phyloP scores from a whole-genome alignment of 257 asterid species.

The Gentiana macrophylla region DNA sequence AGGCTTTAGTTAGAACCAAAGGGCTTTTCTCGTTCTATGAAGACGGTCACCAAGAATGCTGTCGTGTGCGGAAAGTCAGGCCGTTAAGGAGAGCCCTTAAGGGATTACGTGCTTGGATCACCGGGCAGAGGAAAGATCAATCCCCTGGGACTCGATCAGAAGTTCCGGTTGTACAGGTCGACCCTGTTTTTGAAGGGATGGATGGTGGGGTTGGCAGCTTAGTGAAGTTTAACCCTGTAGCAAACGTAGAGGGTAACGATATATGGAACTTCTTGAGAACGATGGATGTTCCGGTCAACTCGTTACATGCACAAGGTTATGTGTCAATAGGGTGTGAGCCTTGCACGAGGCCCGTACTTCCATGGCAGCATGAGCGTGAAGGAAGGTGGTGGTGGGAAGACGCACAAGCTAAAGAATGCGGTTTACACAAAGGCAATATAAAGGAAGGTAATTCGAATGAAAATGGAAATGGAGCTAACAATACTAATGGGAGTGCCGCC shows the following conservation, averaged over 20 bases:
- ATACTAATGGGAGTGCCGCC: constrained; percentile 22
- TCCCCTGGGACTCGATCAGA: constrained; percentile 93
- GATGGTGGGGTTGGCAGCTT: constrained; percentile 76
- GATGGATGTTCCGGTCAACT: constrained; percentile 70
- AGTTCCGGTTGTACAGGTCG: constrained; percentile 68
- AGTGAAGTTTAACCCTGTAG: constrained; percentile 88
- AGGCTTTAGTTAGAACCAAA: constrained; percentile 65
- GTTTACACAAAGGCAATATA: constrained; percentile 76
- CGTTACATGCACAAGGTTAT: constrained; percentile 63
- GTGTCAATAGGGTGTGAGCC: constrained; percentile 87
- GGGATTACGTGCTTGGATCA: constrained; percentile 83
- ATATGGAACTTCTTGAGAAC: constrained; percentile 67
- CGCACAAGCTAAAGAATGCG: constrained; percentile 90
- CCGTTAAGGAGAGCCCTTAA: constrained; percentile 72
- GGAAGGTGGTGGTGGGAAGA: constrained; percentile 99
- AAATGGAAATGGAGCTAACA: constrained; percentile 22
- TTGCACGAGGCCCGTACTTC: constrained; percentile 74
- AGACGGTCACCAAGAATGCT: constrained; percentile 93
- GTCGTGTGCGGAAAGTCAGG: constrained; percentile 78
- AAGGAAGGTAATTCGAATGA: constrained; percentile 47
- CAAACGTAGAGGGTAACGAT: constrained; percentile 53
- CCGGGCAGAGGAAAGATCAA: constrained; percentile 86
- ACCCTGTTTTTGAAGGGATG: constrained; percentile 74
- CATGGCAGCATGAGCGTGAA: constrained; percentile 89
- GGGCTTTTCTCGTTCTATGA: constrained; percentile 86